Conservation (phyloP, 2,329 filamentous ascomycete species). For the Alternaria triticina region DNA sequence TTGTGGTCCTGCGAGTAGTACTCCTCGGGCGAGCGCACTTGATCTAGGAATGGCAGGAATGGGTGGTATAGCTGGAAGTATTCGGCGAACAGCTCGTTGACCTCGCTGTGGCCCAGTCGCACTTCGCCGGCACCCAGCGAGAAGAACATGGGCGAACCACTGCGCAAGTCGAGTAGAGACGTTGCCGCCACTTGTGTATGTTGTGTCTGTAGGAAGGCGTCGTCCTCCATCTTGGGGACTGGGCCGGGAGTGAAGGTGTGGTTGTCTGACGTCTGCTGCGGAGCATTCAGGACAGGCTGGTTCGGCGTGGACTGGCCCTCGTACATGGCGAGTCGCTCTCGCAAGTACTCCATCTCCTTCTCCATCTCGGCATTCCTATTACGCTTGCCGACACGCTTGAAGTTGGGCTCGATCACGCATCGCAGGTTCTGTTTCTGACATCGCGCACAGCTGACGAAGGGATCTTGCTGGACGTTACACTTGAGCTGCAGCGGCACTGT, state of each 20-base stretch:
- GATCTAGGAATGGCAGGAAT: slow-evolving; percentile 77
- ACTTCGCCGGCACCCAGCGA: slow-evolving; percentile 61
- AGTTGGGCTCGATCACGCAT: slow-evolving; percentile 87
- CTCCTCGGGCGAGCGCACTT: slow-evolving; percentile 69
- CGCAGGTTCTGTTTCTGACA: slow-evolving; percentile 80
- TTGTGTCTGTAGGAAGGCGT: slow-evolving; percentile 45
- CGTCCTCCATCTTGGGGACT: slow-evolving; percentile 38
- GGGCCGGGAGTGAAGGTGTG: slow-evolving; percentile 29
- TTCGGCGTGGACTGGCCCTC: slow-evolving; percentile 57
- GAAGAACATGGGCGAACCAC: slow-evolving; percentile 63
- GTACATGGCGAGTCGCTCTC: slow-evolving; percentile 65
- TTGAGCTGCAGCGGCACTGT: slow-evolving; percentile 64
- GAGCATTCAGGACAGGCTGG: slow-evolving; percentile 36
- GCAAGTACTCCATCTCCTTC: slow-evolving; percentile 71
- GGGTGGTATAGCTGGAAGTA: slow-evolving; percentile 80
- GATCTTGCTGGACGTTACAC: slow-evolving; percentile 83
- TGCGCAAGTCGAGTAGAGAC: slow-evolving; percentile 50
- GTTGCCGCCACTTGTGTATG: slow-evolving; percentile 48
- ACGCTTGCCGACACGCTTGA: slow-evolving; percentile 83
- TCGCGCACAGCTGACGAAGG: slow-evolving; percentile 77
- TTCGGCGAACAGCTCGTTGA: slow-evolving; percentile 69
- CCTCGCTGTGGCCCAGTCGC: slow-evolving; percentile 51
- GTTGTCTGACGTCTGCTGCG: slow-evolving; percentile 28
- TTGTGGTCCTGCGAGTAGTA: slow-evolving; percentile 78
- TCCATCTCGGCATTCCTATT: slow-evolving; percentile 87